Conservation (phyloP, 2,329 filamentous ascomycete species). For the Neonectria punicea region DNA sequence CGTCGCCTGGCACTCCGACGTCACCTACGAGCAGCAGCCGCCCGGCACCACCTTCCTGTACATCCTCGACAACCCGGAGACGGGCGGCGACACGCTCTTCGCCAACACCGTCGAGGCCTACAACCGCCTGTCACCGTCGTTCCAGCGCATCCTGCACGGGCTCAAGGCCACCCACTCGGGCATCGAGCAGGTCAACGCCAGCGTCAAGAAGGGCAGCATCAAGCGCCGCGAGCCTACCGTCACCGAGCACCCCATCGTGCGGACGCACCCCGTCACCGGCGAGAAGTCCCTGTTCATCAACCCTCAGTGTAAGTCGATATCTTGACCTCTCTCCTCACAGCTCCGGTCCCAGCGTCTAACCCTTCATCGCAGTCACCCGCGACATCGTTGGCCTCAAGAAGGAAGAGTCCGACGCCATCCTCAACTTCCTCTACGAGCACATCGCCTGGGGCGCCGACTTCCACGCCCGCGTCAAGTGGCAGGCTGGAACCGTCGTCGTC, state of each 20-base stretch:
- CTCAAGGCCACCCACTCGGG: slow-evolving; percentile 85
- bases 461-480: slow-evolving; percentile 81
- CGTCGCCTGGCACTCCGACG: slow-evolving; percentile 89
- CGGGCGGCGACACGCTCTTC: slow-evolving; percentile 88
- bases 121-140: slow-evolving; percentile 79
- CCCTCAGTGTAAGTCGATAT: slow-evolving; percentile 73
- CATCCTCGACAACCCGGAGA: slow-evolving; percentile 81
- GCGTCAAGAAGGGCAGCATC: slow-evolving; percentile 73
- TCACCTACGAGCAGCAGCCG: slow-evolving; percentile 88
- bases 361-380: slow-evolving; percentile 71
- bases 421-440: slow-evolving; percentile 75
- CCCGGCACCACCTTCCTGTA: slow-evolving; percentile 92
- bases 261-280: slow-evolving; percentile 84
- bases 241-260: slow-evolving; percentile 79
- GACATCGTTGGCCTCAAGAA: slow-evolving; percentile 86
- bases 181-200: slow-evolving; percentile 80
- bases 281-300: slow-evolving; percentile 89
- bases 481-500: slow-evolving; percentile 80
- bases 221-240: slow-evolving; percentile 80
- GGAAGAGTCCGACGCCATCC: slow-evolving; percentile 81
- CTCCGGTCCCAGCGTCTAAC: not conserved
- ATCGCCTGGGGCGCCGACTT: slow-evolving; percentile 69
- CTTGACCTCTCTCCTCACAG: no score
- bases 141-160: slow-evolving; percentile 83
- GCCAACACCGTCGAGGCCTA: slow-evolving; percentile 84